phyloP scores from a whole-genome alignment of 1,284 basidiomycete genomes.

The Fomitopsis schrenkii region DNA sequence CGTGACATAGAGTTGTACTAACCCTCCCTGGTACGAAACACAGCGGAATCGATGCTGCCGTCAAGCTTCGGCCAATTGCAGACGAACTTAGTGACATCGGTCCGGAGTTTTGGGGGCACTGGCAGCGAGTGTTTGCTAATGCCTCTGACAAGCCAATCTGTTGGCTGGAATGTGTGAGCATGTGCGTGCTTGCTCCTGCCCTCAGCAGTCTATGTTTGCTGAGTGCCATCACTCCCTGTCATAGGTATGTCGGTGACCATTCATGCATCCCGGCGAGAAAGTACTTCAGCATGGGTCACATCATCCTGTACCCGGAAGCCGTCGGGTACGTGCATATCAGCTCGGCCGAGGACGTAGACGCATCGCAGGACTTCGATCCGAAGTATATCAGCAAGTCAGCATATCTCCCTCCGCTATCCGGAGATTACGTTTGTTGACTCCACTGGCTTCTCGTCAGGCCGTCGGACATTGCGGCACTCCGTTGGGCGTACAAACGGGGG shows the following conservation, averaged over 20 bases:
- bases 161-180: conserved; percentile 27
- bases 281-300: conserved; percentile 30
- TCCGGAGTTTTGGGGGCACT: conserved; percentile 38
- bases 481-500: conserved; percentile 31
- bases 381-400: conserved; percentile 19
- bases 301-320: conserved; percentile 20
- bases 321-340: conserved; percentile 41
- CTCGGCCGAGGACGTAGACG: conserved; percentile 31
- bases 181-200: conserved; percentile 24
- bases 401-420: too few relatives aligned
- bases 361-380: conserved; percentile 33
- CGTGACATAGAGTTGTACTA: neutral
- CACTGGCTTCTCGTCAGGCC: conserved; percentile 3
- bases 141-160: conserved; percentile 47
- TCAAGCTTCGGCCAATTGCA: conserved; percentile 43
- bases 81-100: conserved; percentile 43
- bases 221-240: too few relatives aligned
- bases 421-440: neutral
- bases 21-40: neutral
- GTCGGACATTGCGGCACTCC: conserved; percentile 37
- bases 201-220: neutral
- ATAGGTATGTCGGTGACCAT: conserved; percentile 27
- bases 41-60: conserved; percentile 42
- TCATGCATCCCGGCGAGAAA: conserved; percentile 22
- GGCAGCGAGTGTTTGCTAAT: conserved; percentile 40